Evolutionary conservation across 2,329 filamentous ascomycete species (phyloP).

Genomic region (Pseudogymnoascus sp.): DNA sequence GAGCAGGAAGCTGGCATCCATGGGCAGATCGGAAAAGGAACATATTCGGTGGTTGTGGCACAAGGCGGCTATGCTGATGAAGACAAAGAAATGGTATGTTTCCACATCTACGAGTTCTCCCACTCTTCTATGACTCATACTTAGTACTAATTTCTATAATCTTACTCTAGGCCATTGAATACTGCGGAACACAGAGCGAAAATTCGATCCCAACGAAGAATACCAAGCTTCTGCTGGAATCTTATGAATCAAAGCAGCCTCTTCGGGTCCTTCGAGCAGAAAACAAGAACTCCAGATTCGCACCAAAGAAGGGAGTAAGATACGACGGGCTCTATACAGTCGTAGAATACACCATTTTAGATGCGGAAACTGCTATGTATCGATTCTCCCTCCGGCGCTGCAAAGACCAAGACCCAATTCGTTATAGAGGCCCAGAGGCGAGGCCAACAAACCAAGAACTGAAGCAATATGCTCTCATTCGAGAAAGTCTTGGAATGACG

Average conservation of each 20-base stretch:
- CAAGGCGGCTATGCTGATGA: conserved; percentile 39
- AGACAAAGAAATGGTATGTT: conserved; percentile 36
- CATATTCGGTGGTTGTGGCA: conserved; percentile 45
- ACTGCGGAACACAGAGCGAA: conserved; percentile 40
- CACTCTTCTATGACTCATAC: neutral
- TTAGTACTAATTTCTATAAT: neutral
- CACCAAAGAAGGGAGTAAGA: conserved; percentile 42
- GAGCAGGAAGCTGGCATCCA: conserved; percentile 41
- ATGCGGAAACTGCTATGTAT: conserved; percentile 36
- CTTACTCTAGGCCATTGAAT: conserved; percentile 35
- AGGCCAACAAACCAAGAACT: conserved; percentile 38
- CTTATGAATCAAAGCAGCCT: conserved; percentile 29
- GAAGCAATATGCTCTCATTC: neutral
- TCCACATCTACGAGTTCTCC: neutral
- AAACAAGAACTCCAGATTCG: conserved; percentile 31
- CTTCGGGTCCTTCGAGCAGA: conserved; percentile 45
- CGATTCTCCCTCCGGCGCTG: conserved; percentile 40
- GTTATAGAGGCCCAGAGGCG: conserved; percentile 33
- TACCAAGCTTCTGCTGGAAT: conserved; percentile 38
- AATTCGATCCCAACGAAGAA: conserved; percentile 28
- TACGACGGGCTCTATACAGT: conserved; percentile 52
- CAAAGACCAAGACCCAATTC: conserved; percentile 39
- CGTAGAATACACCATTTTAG: conserved; percentile 30
- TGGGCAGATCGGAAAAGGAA: conserved; percentile 38
- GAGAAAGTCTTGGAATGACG: neutral